Base-by-base conservation (phyloP, 768 basidiomycete genomes). In the Pleurotus ostreatus region DNA sequence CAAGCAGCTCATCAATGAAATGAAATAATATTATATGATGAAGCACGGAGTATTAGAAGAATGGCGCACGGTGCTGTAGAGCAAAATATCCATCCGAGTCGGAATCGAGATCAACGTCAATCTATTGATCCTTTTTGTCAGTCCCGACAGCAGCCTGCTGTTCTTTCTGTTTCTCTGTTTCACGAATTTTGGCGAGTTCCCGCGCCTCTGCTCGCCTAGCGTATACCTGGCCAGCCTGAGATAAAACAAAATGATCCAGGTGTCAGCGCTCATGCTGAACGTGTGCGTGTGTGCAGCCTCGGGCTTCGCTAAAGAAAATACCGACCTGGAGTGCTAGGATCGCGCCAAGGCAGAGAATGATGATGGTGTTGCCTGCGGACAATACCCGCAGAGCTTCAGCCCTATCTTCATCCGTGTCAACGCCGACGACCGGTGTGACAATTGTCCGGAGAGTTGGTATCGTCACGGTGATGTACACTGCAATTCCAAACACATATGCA, bases 291-390 rank as follows among this genome's bases (percentile, higher is more conserved):
- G 54, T 55, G 13, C 43, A 59, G 30, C 30, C 30, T 34, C 30
- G 9, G 9, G 30, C 30, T 34, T 61, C 62, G 25, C 60, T 56
- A 52, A 56, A 46, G 22, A 23, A 38, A 48, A 39, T 20, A 71
- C 82, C 69, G 66, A 88, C 91, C 82, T 94, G 92, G 55, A 94
- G 74, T 30, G 73, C 65, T 18, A 94, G 75, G 53, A 94, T 78
- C 8, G 78, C 80, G 16, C 79, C 78, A 12, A 94, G 76, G 49
- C 84, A 78, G 5, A 84, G 75, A 53, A 86, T 84, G 53, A 93
- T 86, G 57, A 98, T 86, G 48, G 90, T 82, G 66, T 97, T 96
- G 8, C 87, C 94, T 5, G 95, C 95, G 23, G 88, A 84, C 20
- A 96, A 75, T 4, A 97, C 78, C 52, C 82, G 82, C 67, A 98